Conservation (phyloP, 164 flowering plant genomes). For the Taxillus chinensis region DNA sequence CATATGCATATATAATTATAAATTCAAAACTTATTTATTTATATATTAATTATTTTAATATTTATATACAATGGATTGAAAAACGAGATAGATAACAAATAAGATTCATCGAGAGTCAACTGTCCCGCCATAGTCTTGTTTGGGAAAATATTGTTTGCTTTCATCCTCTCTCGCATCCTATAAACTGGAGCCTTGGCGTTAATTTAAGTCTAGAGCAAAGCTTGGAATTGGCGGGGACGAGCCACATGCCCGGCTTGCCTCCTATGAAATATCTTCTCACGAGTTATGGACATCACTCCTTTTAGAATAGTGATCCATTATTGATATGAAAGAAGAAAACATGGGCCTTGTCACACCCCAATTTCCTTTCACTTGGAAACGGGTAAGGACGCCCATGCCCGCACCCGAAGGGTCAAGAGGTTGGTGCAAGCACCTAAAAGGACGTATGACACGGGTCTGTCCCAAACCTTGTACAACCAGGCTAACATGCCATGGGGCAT, state of each 20-base stretch:
- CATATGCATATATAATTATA: no score
- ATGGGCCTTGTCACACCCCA: slow-evolving; percentile 46
- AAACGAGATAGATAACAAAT: no score
- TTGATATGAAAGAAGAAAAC: slow-evolving; percentile 32
- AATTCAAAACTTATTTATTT: no score
- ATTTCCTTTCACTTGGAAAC: no score
- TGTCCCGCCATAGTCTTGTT: slow-evolving; percentile 30
- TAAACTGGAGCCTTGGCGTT: slow-evolving; percentile 71
- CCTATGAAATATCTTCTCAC: slow-evolving; percentile 59
- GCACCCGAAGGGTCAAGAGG: no score
- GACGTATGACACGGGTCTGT: no score
- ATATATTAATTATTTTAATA: no score
- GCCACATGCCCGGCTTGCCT: slow-evolving; percentile 47
- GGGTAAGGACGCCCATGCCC: no score
- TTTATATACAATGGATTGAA: no score
- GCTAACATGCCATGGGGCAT: no score
- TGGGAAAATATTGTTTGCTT: slow-evolving; percentile 70
- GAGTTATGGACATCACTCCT: slow-evolving; percentile 76
- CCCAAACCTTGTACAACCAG: no score
- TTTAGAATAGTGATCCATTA: slow-evolving; percentile 62
- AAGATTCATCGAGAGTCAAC: slow-evolving; percentile 44
- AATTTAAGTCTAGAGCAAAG: slow-evolving; percentile 46
- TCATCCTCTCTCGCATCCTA: slow-evolving; percentile 76
- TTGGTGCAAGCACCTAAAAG: no score
- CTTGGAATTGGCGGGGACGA: slow-evolving; percentile 33